phyloP scores from a whole-genome alignment of 331 rosid genomes.

The Spiraea crenata region DNA sequence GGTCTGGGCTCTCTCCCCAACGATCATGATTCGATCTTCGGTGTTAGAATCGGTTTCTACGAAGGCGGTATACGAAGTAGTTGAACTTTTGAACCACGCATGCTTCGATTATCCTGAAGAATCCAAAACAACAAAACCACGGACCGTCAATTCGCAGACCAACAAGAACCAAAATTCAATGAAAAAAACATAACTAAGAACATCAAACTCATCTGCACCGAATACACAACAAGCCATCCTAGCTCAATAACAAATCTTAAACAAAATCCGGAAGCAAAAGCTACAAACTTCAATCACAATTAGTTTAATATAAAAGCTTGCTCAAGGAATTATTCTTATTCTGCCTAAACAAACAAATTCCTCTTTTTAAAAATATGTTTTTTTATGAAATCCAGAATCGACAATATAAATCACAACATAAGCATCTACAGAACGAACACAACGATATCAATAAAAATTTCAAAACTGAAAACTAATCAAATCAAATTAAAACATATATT shows the following conservation, averaged over 20 bases:
- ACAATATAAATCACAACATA: neutral
- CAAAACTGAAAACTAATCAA: too few relatives aligned
- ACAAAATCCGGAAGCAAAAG: slow-evolving; percentile 33
- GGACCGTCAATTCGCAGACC: too few relatives aligned
- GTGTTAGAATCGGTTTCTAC: slow-evolving; percentile 36
- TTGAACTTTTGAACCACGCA: slow-evolving; percentile 60
- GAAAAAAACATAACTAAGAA: too few relatives aligned
- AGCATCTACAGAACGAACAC: neutral
- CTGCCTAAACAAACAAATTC: slow-evolving; percentile 4
- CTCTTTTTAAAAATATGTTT: neutral
- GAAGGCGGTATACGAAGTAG: slow-evolving; percentile 32
- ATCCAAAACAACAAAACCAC: neutral
- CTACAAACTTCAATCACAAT: slow-evolving; percentile 9
- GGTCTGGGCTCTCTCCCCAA: too few relatives aligned
- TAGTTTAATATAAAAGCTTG: neutral
- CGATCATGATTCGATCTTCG: too few relatives aligned
- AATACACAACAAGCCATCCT: neutral
- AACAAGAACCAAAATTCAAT: too few relatives aligned
- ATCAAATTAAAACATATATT: neutral
- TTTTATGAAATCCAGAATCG: slow-evolving; percentile 28
- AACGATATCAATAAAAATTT: too few relatives aligned
- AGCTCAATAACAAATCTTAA: slow-evolving; percentile 28
- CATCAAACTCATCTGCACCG: too few relatives aligned
- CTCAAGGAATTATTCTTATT: slow-evolving; percentile 29
- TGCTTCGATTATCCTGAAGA: slow-evolving; percentile 40